phyloP scores from a whole-genome alignment of 129 eudicot species.

The Artemisia argyi region DNA sequence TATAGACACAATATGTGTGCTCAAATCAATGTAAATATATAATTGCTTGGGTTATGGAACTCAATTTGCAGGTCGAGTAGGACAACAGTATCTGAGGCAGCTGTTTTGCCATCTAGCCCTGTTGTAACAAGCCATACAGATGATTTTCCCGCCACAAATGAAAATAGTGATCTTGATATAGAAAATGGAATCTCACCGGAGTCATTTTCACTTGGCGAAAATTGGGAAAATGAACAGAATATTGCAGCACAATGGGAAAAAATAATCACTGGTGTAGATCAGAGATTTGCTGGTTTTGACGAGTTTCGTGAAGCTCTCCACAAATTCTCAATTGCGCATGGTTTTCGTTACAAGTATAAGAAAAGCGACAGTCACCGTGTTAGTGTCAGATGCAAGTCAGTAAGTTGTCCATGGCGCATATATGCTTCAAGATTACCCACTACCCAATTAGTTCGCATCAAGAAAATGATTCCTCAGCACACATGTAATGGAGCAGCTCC shows the following conservation, averaged over 20 bases:
- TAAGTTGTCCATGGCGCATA: slow-evolving; percentile 82
- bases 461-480: slow-evolving; percentile 69
- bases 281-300: slow-evolving; percentile 69
- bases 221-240: slow-evolving; percentile 61
- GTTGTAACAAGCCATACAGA: slow-evolving; percentile 43
- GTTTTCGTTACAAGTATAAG: slow-evolving; percentile 79
- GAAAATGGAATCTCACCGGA: slow-evolving; percentile 28
- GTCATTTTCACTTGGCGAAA: slow-evolving; percentile 23
- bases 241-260: slow-evolving; percentile 81
- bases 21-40: too few relatives aligned
- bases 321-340: slow-evolving; percentile 84
- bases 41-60: neutral
- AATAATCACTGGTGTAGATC: slow-evolving; percentile 81
- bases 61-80: slow-evolving; percentile 63
- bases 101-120: slow-evolving; percentile 47
- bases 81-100: slow-evolving; percentile 72
- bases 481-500: slow-evolving; percentile 68
- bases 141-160: slow-evolving; percentile 33
- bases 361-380: slow-evolving; percentile 87
- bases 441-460: slow-evolving; percentile 74
- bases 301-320: slow-evolving; percentile 92
- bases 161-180: slow-evolving; percentile 27
- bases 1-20: too few relatives aligned
- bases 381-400: slow-evolving; percentile 83
- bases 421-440: slow-evolving; percentile 82